Evolutionary conservation across 1,139 yeast genomes (phyloP), one percentile per base, ranked within the genome.

Genomic region (Hyphopichia wangnamkhiaoensis): DNA sequence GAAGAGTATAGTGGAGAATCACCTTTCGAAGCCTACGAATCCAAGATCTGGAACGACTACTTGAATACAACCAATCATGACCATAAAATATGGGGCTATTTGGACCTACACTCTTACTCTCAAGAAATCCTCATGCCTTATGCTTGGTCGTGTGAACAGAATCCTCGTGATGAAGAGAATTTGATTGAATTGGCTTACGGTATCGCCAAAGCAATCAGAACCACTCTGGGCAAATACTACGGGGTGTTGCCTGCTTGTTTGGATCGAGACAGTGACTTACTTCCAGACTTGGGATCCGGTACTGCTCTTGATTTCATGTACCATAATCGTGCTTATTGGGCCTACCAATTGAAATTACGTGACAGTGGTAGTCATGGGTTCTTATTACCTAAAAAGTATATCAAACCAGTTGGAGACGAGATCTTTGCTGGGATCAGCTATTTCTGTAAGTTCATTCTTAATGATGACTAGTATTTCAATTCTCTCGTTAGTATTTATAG

Each of bases 361-460:
- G 96, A 88, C 58, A 79, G 85, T 16, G 96, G 96, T 1, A 76
- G 79, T 40, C 91, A 84, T 56, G 96, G 96, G 1, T 89, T 87
- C 57, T 68, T 89, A 48, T 68, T 88, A 35, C 96, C 96, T 6
- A 56, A 84, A 1, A 78, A 77, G 53, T 80, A 71, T 55, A 88
- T 89, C 45, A 69, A 61, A 19, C 91, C 95, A 0, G 93, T 85
- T 12, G 96, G 95, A 1, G 66, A 71, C 41, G 96, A 89, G 58
- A 74, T 84, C 27, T 80, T 80, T 56, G 77, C 82, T 7, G 84
- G 91, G 6, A 65, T 87, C 29, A 76, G 74, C 52, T 86, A 84
- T 57, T 87, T 87, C 60, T 79, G 88, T 50, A 67, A 72, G 23
- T 87, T 87, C 56, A 74, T 87, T 31, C 57, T 84, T 28, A 52